Percentiles rank a stretch among this genome's conserved stretches.
These are phyloP conservation scores for Chlorella sp. DNA, from an alignment of 139 green algal species.

Conservation along the genomic window DNA sequence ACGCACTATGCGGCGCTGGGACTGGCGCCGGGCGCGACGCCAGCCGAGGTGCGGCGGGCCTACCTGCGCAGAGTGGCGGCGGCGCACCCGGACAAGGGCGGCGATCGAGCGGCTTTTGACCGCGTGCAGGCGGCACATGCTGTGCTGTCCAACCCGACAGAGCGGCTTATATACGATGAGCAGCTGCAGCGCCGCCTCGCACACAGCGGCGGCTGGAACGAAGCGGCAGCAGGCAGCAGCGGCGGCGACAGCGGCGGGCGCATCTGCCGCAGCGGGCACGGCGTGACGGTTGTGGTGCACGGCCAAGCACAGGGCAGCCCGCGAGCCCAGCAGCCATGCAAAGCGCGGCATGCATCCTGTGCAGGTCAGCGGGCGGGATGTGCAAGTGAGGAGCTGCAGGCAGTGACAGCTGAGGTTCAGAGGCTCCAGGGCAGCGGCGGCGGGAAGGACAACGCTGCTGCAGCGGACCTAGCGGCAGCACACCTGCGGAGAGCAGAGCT, in stretches of 20 bases:
- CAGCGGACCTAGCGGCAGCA: neutral
- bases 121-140: constrained; percentile 25
- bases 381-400: neutral
- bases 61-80: constrained; percentile 34
- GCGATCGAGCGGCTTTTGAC: constrained; percentile 22
- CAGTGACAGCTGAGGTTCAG: neutral
- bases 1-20: constrained; percentile 31
- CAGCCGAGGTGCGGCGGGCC: constrained; percentile 12
- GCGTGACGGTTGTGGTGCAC: constrained; percentile 35
- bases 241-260: neutral
- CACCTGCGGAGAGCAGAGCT: constrained; percentile 13
- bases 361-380: neutral
- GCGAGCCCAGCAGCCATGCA: neutral
- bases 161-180: constrained; percentile 36
- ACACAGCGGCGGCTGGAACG: too few species aligned
- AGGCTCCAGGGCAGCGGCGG: neutral
- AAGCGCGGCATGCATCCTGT: neutral
- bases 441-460: neutral
- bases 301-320: constrained; percentile 25
- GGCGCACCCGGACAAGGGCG: constrained; percentile 47
- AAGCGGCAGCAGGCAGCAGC: neutral
- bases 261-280: neutral
- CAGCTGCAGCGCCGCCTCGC: neutral
- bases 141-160: constrained; percentile 22
- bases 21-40: neutral